Evolutionary conservation across 176 grass and related monocot species (phyloP).

Genomic region (Carex pumila): DNA sequence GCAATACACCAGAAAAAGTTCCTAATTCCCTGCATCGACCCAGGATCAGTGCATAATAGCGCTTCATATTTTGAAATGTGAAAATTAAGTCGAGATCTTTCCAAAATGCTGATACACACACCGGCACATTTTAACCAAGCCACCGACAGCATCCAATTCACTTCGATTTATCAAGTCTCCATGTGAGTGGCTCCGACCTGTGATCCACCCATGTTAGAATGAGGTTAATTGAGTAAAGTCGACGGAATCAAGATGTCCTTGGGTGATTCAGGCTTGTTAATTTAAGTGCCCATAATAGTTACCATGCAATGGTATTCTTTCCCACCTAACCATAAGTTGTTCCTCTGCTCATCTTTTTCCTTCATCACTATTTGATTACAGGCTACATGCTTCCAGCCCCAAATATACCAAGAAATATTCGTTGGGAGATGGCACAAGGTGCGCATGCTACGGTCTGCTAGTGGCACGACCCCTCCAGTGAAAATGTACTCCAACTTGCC

Average conservation of each 20-base stretch:
- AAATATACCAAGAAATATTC: constrained; percentile 92
- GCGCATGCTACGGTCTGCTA: constrained; percentile 86
- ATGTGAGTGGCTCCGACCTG: not conserved
- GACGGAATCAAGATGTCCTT: not conserved
- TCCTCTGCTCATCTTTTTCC: not conserved
- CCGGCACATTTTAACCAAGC: not conserved
- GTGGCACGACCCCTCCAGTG: constrained; percentile 90
- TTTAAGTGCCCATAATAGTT: not conserved
- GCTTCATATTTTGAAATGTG: not conserved
- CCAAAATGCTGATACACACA: not conserved
- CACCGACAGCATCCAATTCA: not conserved
- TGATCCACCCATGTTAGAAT: not conserved
- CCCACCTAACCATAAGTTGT: not conserved
- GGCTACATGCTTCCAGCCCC: constrained; percentile 99
- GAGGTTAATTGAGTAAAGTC: not conserved
- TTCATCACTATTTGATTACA: constrained; percentile 12
- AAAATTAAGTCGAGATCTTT: not conserved
- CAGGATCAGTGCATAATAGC: not conserved
- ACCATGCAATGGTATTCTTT: not conserved
- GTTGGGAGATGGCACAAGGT: constrained; percentile 95
- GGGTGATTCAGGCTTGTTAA: not conserved
- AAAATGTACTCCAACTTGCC: constrained; percentile 99
- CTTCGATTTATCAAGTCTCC: not conserved
- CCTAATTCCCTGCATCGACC: not conserved
- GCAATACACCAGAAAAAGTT: not conserved